Base-by-base conservation (phyloP, 805 yeast species). In the Isabelozyma rhagii region DNA sequence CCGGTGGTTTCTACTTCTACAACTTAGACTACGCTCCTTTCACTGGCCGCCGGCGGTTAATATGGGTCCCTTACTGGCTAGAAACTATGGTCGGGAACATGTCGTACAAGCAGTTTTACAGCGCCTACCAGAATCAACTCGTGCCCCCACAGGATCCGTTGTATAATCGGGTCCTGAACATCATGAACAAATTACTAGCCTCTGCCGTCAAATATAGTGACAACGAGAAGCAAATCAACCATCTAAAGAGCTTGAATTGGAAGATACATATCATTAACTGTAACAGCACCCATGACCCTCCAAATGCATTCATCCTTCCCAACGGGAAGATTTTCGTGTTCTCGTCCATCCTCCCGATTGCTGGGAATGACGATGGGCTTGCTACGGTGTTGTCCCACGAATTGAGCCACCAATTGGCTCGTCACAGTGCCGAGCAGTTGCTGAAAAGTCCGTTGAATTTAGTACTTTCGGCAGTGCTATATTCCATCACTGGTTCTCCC, bases 381-480 rank as follows among this genome's bases (percentile, higher is more conserved):
- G 98, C 98, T n/a, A 91, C 98, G 0, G 97, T 94, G 2, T 71
- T 94, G 43, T 75, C 96, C 0, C 99, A 94, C 64, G 99, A 94
- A 60, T 80, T 92, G 49, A 92, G 97, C 0, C 99, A 94, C 70
- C 96, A 91, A 65, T 74, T 94, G 55, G 97, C 97, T 8, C 84
- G 96, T 51, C 99, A 94, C 64, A 82, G 94, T 6, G 84, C 87
- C 44, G 99, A 94, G 62, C 84, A 85, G 57, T 61, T 93, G 48
- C 84, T 96, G 11, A 78, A 81, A 54, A 82, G 86, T 11, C 98
- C 98, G 0, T 58, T 90, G 36, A 84, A 85, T 60, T 73, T 84
- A 13, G 52, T 78, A 0, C 52, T 85, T 9, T 81, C 84, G 8
- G 52, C 84, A 3, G 45, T 79, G 0, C 57, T 88, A 47, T 84